Percentiles rank a stretch among this genome's conserved stretches.
These are phyloP conservation scores for Thelephora aurantiotincta DNA, from an alignment of 768 basidiomycete genomes.

Conservation along the genomic window DNA sequence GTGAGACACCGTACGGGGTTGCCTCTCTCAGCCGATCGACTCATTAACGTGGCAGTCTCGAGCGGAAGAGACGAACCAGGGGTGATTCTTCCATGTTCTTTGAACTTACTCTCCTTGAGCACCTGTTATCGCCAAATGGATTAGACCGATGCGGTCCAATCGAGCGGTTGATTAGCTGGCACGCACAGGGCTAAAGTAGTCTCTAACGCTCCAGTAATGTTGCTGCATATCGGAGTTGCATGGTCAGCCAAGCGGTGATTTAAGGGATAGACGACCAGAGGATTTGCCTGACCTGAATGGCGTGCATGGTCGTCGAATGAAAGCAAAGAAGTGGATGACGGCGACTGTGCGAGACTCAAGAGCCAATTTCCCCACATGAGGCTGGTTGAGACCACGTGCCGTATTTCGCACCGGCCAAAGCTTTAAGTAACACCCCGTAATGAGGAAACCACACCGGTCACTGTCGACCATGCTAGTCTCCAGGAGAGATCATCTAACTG, in stretches of 20 bases:
- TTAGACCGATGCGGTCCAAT: conserved; percentile 16
- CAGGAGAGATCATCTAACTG: too few species aligned
- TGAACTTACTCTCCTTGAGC: conserved; percentile 96
- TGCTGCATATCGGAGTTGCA: conserved; percentile 32
- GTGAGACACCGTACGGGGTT: conserved; percentile 4
- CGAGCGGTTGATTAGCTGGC: conserved; percentile 3
- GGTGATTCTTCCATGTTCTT: conserved; percentile 93
- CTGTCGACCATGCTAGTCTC: too few species aligned
- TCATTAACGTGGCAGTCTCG: not conserved
- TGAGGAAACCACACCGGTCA: too few species aligned
- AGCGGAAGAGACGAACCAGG: conserved; percentile 43
- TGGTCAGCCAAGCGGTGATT: conserved; percentile 5
- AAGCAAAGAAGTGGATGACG: too few species aligned
- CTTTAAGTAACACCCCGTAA: too few species aligned
- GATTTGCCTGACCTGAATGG: conserved; percentile 25
- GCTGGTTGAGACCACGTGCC: too few species aligned
- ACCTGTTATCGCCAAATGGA: conserved; percentile 40
- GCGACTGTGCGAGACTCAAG: too few species aligned
- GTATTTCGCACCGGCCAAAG: too few species aligned
- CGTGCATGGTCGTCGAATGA: conserved; percentile 23
- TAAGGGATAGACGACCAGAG: conserved; percentile 1
- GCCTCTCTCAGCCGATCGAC: not conserved
- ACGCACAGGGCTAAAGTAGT: conserved; percentile 83
- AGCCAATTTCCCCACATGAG: too few species aligned
- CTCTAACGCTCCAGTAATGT: conserved; percentile 87